A percentile compares a stretch with the other conserved stretches of the same genome.
Evolutionary conservation across 1,284 basidiomycete genomes (phyloP).

Genomic region (Tilletia indica): DNA sequence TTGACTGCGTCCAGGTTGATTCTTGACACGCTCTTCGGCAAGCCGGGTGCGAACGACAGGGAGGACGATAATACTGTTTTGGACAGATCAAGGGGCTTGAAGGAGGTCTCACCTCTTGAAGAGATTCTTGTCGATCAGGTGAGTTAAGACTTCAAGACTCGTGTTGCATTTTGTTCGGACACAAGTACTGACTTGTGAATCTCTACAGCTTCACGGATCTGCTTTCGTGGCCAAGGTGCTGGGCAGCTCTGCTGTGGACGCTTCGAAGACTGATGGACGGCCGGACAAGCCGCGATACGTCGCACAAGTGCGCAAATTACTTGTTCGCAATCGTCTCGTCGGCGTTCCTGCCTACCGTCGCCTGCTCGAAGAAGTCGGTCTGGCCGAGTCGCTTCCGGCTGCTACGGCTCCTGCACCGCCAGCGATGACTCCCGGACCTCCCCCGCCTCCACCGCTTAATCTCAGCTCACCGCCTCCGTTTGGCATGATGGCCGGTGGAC

Average conservation of each 20-base stretch:
- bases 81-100: background rate
- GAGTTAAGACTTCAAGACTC: background rate
- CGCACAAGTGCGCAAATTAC: slow-evolving; percentile 59
- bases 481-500: background rate
- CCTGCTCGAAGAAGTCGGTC: slow-evolving; percentile 86
- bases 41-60: slow-evolving; percentile 56
- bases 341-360: slow-evolving; percentile 70
- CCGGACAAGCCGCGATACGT: slow-evolving; percentile 65
- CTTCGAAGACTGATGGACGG: slow-evolving; percentile 58
- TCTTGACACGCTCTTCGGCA: slow-evolving; percentile 58
- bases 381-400: slow-evolving; percentile 60
- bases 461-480: slow-evolving; percentile 3
- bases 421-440: background rate
- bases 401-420: background rate
- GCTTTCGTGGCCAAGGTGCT: slow-evolving; percentile 90
- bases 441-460: background rate
- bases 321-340: slow-evolving; percentile 44
- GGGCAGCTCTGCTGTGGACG: slow-evolving; percentile 76
- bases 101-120: slow-evolving; percentile 64
- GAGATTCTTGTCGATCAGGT: slow-evolving; percentile 70
- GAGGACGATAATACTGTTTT: background rate
- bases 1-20: slow-evolving; percentile 48
- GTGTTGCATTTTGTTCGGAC: background rate
- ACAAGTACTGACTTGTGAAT: background rate
- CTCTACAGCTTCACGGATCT: slow-evolving; percentile 80